These are phyloP conservation scores for Lactarius trivialis DNA, from an alignment of 768 basidiomycete genomes.

Conservation along the genomic window DNA sequence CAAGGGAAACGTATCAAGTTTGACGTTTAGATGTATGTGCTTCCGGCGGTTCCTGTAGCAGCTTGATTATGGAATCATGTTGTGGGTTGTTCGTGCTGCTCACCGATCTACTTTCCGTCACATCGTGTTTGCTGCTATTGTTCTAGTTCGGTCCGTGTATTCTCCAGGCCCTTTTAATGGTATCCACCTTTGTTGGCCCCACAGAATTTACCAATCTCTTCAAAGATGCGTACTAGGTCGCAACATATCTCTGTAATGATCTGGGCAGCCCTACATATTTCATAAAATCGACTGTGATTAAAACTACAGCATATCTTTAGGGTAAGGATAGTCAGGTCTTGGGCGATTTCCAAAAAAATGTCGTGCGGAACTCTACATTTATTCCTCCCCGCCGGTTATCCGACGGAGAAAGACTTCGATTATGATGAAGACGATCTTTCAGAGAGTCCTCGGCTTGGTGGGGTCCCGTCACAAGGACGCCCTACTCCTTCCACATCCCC, in stretches of 20 bases:
- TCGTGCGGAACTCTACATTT: no score
- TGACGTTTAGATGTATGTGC: conserved; percentile 15
- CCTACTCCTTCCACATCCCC: neutral
- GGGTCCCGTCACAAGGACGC: conserved; percentile 28
- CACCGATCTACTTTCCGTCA: neutral
- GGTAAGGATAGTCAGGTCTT: neutral
- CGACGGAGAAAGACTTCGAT: conserved; percentile 23
- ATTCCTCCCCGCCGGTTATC: no score
- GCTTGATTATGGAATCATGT: neutral
- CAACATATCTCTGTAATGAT: neutral
- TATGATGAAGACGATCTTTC: conserved; percentile 35
- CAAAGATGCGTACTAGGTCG: neutral
- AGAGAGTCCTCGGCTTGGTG: conserved; percentile 43
- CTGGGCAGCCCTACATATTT: neutral
- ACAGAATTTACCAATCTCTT: neutral
- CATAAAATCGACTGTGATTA: neutral
- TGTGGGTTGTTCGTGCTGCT: neutral
- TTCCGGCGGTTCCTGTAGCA: neutral
- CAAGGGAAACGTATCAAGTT: conserved; percentile 86
- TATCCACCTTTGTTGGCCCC: neutral
- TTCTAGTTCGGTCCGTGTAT: neutral
- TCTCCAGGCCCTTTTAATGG: neutral
- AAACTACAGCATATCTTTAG: neutral
- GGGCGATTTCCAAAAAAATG: neutral
- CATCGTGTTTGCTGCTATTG: neutral